Base-by-base conservation (phyloP, 192 early-diverging fungal species). In the Gamsiella multidivaricata region DNA sequence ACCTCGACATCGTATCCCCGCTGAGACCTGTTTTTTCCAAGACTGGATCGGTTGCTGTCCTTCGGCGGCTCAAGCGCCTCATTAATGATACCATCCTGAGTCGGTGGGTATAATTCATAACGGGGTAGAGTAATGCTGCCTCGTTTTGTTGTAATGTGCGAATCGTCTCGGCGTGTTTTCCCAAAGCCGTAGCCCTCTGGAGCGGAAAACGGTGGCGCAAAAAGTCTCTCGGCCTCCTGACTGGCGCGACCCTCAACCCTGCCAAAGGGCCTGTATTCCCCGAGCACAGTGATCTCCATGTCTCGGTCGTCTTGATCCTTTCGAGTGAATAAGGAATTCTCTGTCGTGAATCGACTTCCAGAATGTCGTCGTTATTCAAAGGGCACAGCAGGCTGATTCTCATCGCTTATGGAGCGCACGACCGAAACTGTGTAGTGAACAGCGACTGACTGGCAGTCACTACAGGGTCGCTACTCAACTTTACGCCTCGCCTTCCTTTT, bases 1-100 rank as follows among this genome's bases (percentile, higher is more conserved):
- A 83, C 57, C 42, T 83, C 82, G 31, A 76, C 72, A 36, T 83
- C 82, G 53, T 76, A 74, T 18, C 74, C 71, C 9, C 43, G 71
- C 26, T 55, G 52, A 11, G 23, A 23, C 4, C 34, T 41, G 42
- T 34, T 45, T 15, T 54, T 65, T 12, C 25, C 15, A n/a, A 29
- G n/a, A 28, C 32, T 47, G 3, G 23, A n/a, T 29, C 23, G 47
- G 36, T 4, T 10, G 25, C 26, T 6, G 5, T 18, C 25, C 34
- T n/a, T 5, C 8, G 29, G 18, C 23, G 15, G 3, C 25, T 10
- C 23, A 2, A 42, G 25, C 26, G 28, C 5, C 0, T 54, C 59
- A n/a, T 62, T 55, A 28, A 78, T 37, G 17, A 53, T 42, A 39
- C 60, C 65, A n/a, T 78, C 74, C 9, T 57, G 36, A 17, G 61